phyloP scores from a whole-genome alignment of 2,329 filamentous ascomycete species.

The Aureobasidium sp. region DNA sequence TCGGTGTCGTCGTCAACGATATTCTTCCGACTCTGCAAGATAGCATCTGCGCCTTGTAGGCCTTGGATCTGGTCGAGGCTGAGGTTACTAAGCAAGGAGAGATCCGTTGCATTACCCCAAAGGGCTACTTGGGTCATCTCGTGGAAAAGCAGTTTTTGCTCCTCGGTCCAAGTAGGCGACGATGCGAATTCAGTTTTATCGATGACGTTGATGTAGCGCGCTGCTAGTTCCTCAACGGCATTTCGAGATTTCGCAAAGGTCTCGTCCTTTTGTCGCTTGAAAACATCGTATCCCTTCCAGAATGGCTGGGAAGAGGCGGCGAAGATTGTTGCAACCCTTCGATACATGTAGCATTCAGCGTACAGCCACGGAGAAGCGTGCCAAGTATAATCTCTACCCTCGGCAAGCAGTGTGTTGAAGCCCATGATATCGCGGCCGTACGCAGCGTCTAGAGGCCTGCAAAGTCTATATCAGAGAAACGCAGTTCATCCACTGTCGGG shows the following conservation, averaged over 20 bases:
- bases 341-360: not conserved
- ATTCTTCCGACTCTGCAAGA: not conserved
- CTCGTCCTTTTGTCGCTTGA: not conserved
- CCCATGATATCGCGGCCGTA: not conserved
- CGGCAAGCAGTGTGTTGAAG: not conserved
- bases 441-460: not conserved
- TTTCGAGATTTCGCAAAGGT: not conserved
- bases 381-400: not conserved
- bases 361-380: not conserved
- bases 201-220: not conserved
- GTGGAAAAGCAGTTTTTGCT: not conserved
- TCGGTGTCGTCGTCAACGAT: not conserved
- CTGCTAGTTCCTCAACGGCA: not conserved
- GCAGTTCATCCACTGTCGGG: too few species aligned
- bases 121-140: not conserved
- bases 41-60: not conserved
- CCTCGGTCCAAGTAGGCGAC: not conserved
- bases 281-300: not conserved
- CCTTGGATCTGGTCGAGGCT: not conserved
- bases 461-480: not conserved
- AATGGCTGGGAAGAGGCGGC: not conserved
- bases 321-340: not conserved
- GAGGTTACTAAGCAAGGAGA: not conserved
- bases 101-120: not conserved
- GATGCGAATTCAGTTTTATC: not conserved